phyloP scores from a whole-genome alignment of 148 eudicot genomes.

The Rhododendron kiyosumense region DNA sequence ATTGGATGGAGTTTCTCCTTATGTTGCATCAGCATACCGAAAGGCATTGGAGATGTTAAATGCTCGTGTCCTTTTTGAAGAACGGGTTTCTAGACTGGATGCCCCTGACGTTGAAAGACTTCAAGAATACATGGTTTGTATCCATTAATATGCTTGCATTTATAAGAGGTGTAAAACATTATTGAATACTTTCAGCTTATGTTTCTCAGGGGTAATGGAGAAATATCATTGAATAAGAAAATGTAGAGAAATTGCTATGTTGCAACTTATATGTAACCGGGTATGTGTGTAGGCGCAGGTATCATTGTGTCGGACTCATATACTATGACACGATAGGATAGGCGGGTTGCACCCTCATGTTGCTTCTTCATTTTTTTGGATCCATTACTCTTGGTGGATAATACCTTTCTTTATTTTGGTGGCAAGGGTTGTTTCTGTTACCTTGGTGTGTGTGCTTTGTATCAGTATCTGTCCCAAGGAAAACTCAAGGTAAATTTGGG shows the following conservation, averaged over 20 bases:
- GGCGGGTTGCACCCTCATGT: neutral
- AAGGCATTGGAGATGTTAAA: constrained; percentile 72
- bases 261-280: neutral
- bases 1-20: constrained; percentile 58
- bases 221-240: neutral
- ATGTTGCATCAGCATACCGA: constrained; percentile 61
- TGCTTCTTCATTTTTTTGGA: neutral
- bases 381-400: neutral
- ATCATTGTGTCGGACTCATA: neutral
- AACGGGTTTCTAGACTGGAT: constrained; percentile 45
- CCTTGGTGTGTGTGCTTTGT: neutral
- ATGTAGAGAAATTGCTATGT: neutral
- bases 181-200: neutral
- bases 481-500: neutral
- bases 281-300: neutral
- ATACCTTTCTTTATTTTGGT: neutral
- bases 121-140: constrained; percentile 59
- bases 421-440: neutral
- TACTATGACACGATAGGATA: neutral
- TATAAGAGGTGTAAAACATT: neutral
- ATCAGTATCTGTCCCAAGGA: neutral
- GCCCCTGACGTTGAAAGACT: constrained; percentile 63
- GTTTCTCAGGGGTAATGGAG: neutral
- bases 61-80: constrained; percentile 70
- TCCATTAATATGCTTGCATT: neutral